Evolutionary conservation across 2,329 filamentous ascomycete genomes (phyloP), one percentile per base, ranked within the genome.

Genomic region (Alternaria dauci): DNA sequence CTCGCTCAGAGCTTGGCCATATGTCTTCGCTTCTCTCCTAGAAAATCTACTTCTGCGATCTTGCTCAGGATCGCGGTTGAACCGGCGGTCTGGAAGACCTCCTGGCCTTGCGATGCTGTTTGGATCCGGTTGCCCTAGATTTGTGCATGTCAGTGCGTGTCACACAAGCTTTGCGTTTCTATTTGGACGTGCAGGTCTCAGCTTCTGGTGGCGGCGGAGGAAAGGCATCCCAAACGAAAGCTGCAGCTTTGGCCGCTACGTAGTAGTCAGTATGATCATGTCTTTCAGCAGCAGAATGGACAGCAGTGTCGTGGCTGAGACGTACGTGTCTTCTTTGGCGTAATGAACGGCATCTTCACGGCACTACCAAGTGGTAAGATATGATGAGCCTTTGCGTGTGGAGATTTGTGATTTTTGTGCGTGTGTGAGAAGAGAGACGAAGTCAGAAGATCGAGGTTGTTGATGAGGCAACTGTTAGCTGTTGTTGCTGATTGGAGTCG

Each of bases 151-250:
- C 28, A 51, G 51, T 12, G 26, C 4, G 8, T 43, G 28, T 8
- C 11, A 18, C 23, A 2, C 18, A n/a, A 8, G 14, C 5, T 26
- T 30, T 1, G 5, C 12, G 16, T 8, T 14, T 39, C 0, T 9
- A 6, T 1, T 11, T 1, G 18, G n/a, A 12, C 65, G n/a, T 44
- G 52, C 66, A 68, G 8, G 38, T n/a, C 30, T 55, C 57, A 1
- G 55, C 46, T 16, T 63, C 63, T 1, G 61, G 62, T 9, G 59
- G 51, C 1, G 61, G 60, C 1, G 51, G 43, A 1, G 68, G 54
- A n/a, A 71, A 69, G 0, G 32, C 16, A 7, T 62, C 54, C 64
- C 59, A 68, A 0, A 55, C 55, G 4, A 59, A 11, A 5, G 25
- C 25, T 1, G 20, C 7, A 16, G 14, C 9, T 2, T 23, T 38